phyloP scores from a whole-genome alignment of 192 early-diverging fungal species.

The Tieghemiomyces parasiticus region DNA sequence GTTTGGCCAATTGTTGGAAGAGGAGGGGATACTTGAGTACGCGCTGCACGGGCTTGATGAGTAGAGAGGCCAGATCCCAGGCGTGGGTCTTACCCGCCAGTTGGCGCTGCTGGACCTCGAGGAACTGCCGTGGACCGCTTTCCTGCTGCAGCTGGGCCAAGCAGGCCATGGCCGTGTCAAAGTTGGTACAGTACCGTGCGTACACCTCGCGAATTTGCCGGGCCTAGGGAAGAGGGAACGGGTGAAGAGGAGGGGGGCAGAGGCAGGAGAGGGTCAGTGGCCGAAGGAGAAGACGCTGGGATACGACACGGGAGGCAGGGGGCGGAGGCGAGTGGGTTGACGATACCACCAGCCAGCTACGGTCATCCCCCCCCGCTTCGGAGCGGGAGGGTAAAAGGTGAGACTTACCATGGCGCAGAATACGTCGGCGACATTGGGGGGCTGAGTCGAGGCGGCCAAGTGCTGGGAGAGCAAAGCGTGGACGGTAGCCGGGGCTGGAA shows the following conservation, averaged over 20 bases:
- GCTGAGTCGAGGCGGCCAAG: no score
- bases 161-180: constrained; percentile 26
- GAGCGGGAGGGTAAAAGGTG: no score
- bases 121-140: constrained; percentile 14
- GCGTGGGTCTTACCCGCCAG: constrained; percentile 49
- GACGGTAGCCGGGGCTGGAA: no score
- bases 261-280: background rate
- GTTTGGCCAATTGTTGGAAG: constrained; percentile 33
- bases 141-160: constrained; percentile 25
- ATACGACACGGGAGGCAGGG: no score
- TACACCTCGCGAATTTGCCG: constrained; percentile 28
- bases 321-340: no score
- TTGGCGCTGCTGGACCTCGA: constrained; percentile 19
- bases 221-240: constrained; percentile 11
- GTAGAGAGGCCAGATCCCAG: constrained; percentile 82
- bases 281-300: background rate
- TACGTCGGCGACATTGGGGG: no score
- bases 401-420: no score
- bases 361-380: no score
- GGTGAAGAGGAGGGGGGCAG: background rate
- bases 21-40: constrained; percentile 94
- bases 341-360: no score
- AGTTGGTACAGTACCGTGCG: constrained; percentile 27
- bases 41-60: constrained; percentile 94
- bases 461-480: no score